A percentile compares a stretch with the other conserved stretches of the same genome.
phyloP scores from a whole-genome alignment of 2,329 filamentous ascomycete species.

The Pseudocercospora eumusae region DNA sequence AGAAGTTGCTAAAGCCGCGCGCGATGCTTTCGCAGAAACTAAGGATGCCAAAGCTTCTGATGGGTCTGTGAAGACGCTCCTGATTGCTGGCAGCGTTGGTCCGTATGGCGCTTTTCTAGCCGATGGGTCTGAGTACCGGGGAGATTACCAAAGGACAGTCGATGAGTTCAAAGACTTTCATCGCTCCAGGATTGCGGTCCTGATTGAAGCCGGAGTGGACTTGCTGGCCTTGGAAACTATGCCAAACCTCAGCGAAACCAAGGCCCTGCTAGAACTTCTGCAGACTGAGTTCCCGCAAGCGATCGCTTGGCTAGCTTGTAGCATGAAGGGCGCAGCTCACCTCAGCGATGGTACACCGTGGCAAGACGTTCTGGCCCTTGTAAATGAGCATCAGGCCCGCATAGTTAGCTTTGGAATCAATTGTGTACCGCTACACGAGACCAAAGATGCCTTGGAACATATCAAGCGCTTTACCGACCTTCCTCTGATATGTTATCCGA shows the following conservation, averaged over 20 bases:
- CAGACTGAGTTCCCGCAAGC: constrained; percentile 41
- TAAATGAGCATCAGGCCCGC: constrained; percentile 35
- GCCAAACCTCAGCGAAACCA: constrained; percentile 44
- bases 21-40: constrained; percentile 24
- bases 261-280: constrained; percentile 45
- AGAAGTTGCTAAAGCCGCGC: constrained; percentile 43
- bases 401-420: constrained; percentile 51
- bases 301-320: constrained; percentile 48
- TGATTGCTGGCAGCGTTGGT: constrained; percentile 51
- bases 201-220: constrained; percentile 47
- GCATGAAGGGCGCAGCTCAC: constrained; percentile 40
- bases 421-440: constrained; percentile 45
- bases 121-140: constrained; percentile 51
- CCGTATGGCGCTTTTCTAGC: constrained; percentile 53
- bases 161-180: constrained; percentile 47
- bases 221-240: constrained; percentile 51
- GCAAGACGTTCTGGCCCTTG: constrained; percentile 36
- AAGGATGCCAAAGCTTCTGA: not conserved
- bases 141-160: constrained; percentile 41
- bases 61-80: constrained; percentile 27
- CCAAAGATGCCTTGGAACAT: constrained; percentile 38
- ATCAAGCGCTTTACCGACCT: constrained; percentile 39
- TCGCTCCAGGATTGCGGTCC: constrained; percentile 44
- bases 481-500: constrained; percentile 46
- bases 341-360: constrained; percentile 49